Conservation (phyloP, 495 filamentous ascomycete species). For the Rusavskia elegans region DNA sequence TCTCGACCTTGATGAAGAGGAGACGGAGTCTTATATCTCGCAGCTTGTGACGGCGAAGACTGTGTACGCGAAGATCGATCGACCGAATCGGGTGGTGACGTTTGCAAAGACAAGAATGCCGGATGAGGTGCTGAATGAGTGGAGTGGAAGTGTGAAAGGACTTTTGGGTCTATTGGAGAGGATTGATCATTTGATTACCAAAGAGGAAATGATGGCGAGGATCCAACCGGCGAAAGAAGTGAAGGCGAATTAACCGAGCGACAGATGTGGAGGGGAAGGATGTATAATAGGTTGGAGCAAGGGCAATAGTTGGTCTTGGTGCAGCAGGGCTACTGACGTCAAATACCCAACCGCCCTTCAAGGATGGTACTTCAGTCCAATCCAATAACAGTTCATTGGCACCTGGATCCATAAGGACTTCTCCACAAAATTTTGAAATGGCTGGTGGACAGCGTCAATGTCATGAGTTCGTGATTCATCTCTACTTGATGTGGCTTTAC, state of each 20-base stretch:
- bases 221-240: slow-evolving; percentile 57
- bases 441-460: too few relatives aligned
- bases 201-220: slow-evolving; percentile 99
- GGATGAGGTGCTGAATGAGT: slow-evolving; percentile 96
- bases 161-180: slow-evolving; percentile 80
- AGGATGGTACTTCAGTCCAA: too few relatives aligned
- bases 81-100: slow-evolving; percentile 76
- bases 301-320: not conserved
- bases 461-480: too few relatives aligned
- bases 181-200: slow-evolving; percentile 96
- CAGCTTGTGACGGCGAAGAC: slow-evolving; percentile 92
- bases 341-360: too few relatives aligned
- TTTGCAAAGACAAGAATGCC: slow-evolving; percentile 88
- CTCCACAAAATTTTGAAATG: too few relatives aligned
- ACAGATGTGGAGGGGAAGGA: not conserved
- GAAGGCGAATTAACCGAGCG: slow-evolving; percentile 2
- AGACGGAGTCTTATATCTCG: slow-evolving; percentile 95
- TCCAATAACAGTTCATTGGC: too few relatives aligned
- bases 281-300: not conserved
- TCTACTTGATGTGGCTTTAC: too few relatives aligned
- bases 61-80: slow-evolving; percentile 93
- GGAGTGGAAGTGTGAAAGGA: slow-evolving; percentile 98
- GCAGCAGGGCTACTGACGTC: too few relatives aligned
- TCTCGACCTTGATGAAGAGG: slow-evolving; percentile 79
- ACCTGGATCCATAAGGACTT: too few relatives aligned